Evolutionary conservation across 1,284 basidiomycete genomes (phyloP).

Genomic region (Apiotrichum porosum): DNA sequence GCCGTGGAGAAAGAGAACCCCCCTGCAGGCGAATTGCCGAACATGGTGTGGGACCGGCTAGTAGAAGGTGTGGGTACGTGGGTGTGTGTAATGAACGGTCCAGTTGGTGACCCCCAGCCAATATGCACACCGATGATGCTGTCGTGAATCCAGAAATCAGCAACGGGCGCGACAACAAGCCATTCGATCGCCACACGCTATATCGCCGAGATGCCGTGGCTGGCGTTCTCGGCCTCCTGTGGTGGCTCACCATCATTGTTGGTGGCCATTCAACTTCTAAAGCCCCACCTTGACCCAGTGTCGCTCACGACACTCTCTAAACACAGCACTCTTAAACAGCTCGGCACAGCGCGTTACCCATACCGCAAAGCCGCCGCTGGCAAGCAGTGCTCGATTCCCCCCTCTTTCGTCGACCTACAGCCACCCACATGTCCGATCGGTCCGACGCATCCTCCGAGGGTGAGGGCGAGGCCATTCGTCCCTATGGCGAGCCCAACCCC

Average conservation of each 20-base stretch:
- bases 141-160: neutral
- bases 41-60: neutral
- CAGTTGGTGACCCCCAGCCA: too few species aligned
- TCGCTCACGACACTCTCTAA: neutral
- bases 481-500: constrained; percentile 37
- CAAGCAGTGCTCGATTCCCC: too few species aligned
- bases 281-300: neutral
- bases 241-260: too few species aligned
- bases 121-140: neutral
- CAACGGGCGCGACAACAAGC: neutral
- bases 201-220: neutral
- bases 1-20: neutral
- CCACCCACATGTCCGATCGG: constrained; percentile 37
- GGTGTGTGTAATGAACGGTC: neutral
- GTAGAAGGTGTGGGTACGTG: too few species aligned
- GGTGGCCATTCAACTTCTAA: neutral
- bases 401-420: neutral
- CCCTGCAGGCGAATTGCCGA: constrained; percentile 1
- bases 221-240: too few species aligned
- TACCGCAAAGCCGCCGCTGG: too few species aligned
- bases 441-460: constrained; percentile 43
- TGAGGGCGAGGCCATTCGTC: constrained; percentile 47
- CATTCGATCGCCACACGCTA: neutral
- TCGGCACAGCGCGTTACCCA: too few species aligned
- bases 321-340: too few species aligned